A percentile compares a stretch with the other conserved stretches of the same genome.
phyloP scores from a whole-genome alignment of 1,139 yeast species.

The Suhomyces anneliseae region DNA sequence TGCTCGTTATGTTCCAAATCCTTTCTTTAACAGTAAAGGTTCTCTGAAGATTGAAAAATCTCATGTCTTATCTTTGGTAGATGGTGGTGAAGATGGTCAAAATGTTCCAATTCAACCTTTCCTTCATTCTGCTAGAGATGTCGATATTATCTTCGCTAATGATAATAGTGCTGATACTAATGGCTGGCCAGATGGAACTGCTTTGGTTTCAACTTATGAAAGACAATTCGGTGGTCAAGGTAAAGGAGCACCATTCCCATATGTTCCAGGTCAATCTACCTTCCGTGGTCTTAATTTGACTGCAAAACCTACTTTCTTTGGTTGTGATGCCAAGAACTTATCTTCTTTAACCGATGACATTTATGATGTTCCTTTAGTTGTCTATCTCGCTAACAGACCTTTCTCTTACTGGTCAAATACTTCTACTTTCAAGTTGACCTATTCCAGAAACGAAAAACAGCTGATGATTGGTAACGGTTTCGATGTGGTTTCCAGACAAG shows the following conservation, averaged over 20 bases:
- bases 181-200: slow-evolving; percentile 20
- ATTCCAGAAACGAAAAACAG: slow-evolving; percentile 51
- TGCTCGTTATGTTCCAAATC: slow-evolving; percentile 22
- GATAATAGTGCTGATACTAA: slow-evolving; percentile 18
- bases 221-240: slow-evolving; percentile 22
- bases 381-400: slow-evolving; percentile 25
- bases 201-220: slow-evolving; percentile 19
- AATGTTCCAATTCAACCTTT: slow-evolving; percentile 21
- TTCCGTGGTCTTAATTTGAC: slow-evolving; percentile 19
- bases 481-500: slow-evolving; percentile 70
- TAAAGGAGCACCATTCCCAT: slow-evolving; percentile 29
- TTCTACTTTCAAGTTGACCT: slow-evolving; percentile 18
- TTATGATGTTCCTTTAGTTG: slow-evolving; percentile 20
- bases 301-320: slow-evolving; percentile 24
- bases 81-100: slow-evolving; percentile 24
- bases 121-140: slow-evolving; percentile 17
- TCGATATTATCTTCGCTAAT: slow-evolving; percentile 22
- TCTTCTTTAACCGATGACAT: slow-evolving; percentile 35
- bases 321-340: slow-evolving; percentile 42
- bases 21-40: slow-evolving; percentile 21
- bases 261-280: slow-evolving; percentile 21
- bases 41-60: slow-evolving; percentile 10
- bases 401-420: slow-evolving; percentile 20
- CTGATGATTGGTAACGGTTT: slow-evolving; percentile 76
- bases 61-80: slow-evolving; percentile 18